phyloP scores from a whole-genome alignment of 164 flowering plant species.

The Stephania yunnanensis region DNA sequence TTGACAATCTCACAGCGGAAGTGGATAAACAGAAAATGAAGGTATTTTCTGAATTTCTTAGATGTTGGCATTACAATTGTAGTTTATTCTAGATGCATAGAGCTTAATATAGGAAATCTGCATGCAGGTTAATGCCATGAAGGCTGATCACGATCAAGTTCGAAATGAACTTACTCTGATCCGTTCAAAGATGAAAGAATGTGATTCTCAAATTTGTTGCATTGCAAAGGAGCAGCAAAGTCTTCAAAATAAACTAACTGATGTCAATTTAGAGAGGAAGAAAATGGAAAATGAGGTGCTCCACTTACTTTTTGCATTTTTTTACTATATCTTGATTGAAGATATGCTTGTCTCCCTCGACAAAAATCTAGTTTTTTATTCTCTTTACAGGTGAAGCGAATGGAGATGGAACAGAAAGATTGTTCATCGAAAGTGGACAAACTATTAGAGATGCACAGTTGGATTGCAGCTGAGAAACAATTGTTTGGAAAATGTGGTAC shows the following conservation, averaged over 20 bases:
- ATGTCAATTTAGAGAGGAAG: conserved; percentile 74
- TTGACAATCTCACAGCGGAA: conserved; percentile 45
- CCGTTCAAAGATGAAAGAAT: conserved; percentile 76
- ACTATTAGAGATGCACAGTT: conserved; percentile 80
- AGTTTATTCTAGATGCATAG: background rate
- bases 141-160: conserved; percentile 45
- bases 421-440: conserved; percentile 82
- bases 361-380: background rate
- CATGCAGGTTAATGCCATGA: conserved; percentile 54
- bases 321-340: background rate
- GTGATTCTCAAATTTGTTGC: conserved; percentile 71
- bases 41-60: conserved; percentile 31
- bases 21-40: conserved; percentile 47
- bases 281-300: conserved; percentile 90
- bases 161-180: conserved; percentile 51
- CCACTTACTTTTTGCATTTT: conserved; percentile 3
- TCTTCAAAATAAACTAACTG: conserved; percentile 63
- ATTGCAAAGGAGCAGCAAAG: conserved; percentile 74
- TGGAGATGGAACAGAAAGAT: conserved; percentile 92
- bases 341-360: background rate
- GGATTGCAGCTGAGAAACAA: conserved; percentile 90
- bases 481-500: conserved; percentile 86
- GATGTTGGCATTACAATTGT: background rate
- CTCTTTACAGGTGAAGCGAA: conserved; percentile 58
- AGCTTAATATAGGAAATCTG: background rate